Conservation (phyloP, 148 eudicot genomes). For the Agrostemma githago region DNA sequence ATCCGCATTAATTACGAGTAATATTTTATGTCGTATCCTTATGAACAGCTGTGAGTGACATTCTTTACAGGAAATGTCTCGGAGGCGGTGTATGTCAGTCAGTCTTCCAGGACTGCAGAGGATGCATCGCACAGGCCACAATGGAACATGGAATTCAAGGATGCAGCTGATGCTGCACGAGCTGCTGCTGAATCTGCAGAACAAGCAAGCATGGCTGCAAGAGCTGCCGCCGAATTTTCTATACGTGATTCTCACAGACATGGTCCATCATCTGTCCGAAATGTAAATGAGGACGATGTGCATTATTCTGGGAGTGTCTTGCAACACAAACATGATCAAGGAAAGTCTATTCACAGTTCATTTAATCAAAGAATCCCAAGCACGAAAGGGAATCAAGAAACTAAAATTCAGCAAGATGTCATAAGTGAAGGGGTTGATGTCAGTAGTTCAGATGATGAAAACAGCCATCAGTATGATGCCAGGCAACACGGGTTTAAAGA, state of each 20-base stretch:
- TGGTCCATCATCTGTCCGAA: constrained; percentile 23
- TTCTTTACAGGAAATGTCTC: constrained; percentile 37
- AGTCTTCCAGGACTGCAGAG: constrained; percentile 31
- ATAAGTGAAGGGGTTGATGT: constrained; percentile 24
- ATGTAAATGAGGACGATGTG: constrained; percentile 26
- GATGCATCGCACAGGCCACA: constrained; percentile 34
- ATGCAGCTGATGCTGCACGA: constrained; percentile 88
- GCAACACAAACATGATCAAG: constrained; percentile 24
- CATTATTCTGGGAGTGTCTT: constrained; percentile 21
- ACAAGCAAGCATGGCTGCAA: constrained; percentile 87
- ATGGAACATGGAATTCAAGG: constrained; percentile 80
- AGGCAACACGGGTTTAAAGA: constrained; percentile 17
- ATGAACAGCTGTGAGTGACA: background rate
- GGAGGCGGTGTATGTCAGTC: constrained; percentile 26
- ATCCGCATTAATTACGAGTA: background rate
- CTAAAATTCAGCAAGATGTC: constrained; percentile 22
- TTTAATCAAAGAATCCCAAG: constrained; percentile 30
- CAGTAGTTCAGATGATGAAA: constrained; percentile 12
- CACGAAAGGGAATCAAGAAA: constrained; percentile 23
- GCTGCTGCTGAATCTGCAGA: constrained; percentile 99
- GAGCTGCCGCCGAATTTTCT: constrained; percentile 93
- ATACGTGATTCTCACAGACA: constrained; percentile 42
- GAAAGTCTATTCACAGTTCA: constrained; percentile 24
- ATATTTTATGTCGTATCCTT: background rate
- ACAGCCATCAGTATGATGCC: constrained; percentile 21